A percentile compares a stretch with the other conserved stretches of the same genome.
Evolutionary conservation across 805 yeast genomes (phyloP).

Genomic region (Schizosaccharomyces pombe): DNA sequence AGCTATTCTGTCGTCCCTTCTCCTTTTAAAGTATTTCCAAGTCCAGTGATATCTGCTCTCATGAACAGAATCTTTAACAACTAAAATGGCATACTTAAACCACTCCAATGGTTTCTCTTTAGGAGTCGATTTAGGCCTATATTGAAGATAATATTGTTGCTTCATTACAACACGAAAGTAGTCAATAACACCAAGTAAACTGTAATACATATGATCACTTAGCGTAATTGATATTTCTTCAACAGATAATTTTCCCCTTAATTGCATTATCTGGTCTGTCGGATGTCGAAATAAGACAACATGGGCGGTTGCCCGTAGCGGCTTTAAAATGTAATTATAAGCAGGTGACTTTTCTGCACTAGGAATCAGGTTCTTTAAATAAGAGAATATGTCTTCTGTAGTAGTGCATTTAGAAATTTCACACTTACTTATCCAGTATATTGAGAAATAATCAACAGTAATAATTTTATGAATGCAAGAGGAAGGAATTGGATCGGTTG

Average conservation of each 20-base stretch:
- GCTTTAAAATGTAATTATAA: slow-evolving; percentile 35
- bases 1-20: slow-evolving; percentile 46
- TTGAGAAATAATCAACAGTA: slow-evolving; percentile 46
- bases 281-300: slow-evolving; percentile 25
- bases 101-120: slow-evolving; percentile 51
- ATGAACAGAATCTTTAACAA: slow-evolving; percentile 57
- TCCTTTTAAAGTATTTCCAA: slow-evolving; percentile 55
- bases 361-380: background rate
- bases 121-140: slow-evolving; percentile 33
- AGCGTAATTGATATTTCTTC: slow-evolving; percentile 75
- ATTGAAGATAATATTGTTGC: slow-evolving; percentile 48
- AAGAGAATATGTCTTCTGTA: slow-evolving; percentile 25
- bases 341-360: slow-evolving; percentile 8
- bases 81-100: slow-evolving; percentile 61
- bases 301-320: slow-evolving; percentile 75
- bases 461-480: slow-evolving; percentile 34
- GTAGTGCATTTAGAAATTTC: slow-evolving; percentile 17
- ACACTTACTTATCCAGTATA: slow-evolving; percentile 64
- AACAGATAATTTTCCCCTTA: slow-evolving; percentile 27
- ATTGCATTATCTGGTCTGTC: background rate
- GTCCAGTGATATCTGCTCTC: slow-evolving; percentile 63
- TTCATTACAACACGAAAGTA: slow-evolving; percentile 55
- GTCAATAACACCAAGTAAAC: slow-evolving; percentile 57
- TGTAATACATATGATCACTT: slow-evolving; percentile 66
- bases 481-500: slow-evolving; percentile 41